A percentile compares a stretch with the other conserved stretches of the same genome.
Conservation (phyloP, 805 yeast genomes). For the Nakazawaea ambrosiae region DNA sequence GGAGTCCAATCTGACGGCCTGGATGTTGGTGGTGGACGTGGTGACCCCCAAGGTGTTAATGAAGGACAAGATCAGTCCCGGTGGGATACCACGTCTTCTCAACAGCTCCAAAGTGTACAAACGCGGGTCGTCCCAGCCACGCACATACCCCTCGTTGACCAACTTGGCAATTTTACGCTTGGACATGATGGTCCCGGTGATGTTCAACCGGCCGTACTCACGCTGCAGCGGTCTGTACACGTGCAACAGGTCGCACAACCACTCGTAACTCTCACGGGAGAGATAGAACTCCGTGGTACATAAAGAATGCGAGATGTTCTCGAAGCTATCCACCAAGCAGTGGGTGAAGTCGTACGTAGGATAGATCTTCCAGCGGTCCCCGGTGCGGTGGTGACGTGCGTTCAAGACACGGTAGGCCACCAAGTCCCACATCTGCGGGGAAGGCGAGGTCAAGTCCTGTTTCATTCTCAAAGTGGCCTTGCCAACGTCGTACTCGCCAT, state of each 20-base stretch:
- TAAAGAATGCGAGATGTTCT: constrained; percentile 90
- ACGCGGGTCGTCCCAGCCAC: constrained; percentile 99
- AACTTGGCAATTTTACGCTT: constrained; percentile 94
- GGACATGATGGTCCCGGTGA: constrained; percentile 90
- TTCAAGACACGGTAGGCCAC: constrained; percentile 93
- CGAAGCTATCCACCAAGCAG: constrained; percentile 97
- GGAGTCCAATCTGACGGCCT: constrained; percentile 81
- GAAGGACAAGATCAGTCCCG: constrained; percentile 91
- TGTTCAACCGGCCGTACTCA: constrained; percentile 93
- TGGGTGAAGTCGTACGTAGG: constrained; percentile 99
- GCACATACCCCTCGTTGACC: constrained; percentile 72
- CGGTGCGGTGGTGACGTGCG: constrained; percentile 94
- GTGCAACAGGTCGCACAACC: constrained; percentile 94
- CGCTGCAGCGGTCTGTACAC: constrained; percentile 98
- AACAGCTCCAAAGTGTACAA: constrained; percentile 90
- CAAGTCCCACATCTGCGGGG: constrained; percentile 99
- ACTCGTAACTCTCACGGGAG: constrained; percentile 92
- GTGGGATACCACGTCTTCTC: constrained; percentile 97
- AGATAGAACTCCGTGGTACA: constrained; percentile 94
- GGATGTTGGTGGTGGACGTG: constrained; percentile 87
- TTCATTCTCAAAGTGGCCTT: constrained; percentile 96
- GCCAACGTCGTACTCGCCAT: constrained; percentile 83
- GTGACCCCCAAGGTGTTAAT: constrained; percentile 96
- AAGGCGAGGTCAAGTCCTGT: constrained; percentile 82
- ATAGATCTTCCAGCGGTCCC: constrained; percentile 93